Base-by-base conservation (phyloP, 2,329 filamentous ascomycete genomes). In the Ilyonectria mors-panacis region DNA sequence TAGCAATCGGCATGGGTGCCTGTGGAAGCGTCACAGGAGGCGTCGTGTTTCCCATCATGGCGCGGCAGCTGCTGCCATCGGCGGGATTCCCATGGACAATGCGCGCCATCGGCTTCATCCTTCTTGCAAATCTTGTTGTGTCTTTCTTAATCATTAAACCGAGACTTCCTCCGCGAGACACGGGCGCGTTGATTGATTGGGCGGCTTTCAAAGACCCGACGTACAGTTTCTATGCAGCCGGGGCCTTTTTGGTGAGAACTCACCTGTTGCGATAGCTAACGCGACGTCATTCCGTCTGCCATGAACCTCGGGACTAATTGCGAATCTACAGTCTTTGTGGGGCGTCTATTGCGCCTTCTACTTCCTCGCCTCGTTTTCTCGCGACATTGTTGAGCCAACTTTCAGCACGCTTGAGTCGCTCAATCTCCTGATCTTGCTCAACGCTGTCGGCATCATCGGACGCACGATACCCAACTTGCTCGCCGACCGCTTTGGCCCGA, bases 1-100 rank as follows among this genome's bases (percentile, higher is more conserved):
- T 91, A 3, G 88, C 86, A 6, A 85, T 89, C 50, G 88, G 88
- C 1, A 75, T 90, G 4, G 85, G 86, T 2, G 86, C 88, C 2
- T 85, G 84, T 2, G 89, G 89, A 3, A 86, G 83, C 50, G 85
- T 84, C 13, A 81, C 87, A 12, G 86, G 86, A 6, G 85, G 86
- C 17, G 76, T 88, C 28, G 76, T 87, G 17, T 88, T 86, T 59
- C 86, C 87, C 28, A 86, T 35, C 13, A 42, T 42, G 37, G 53
- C 53, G 19, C 35, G 37, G 6, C 53, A 42, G 19, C 6, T 56
- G 5, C 23, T 56, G 17, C 53, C 53, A 17, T 13, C 30, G n/a
- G 35, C 28, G 10, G 51, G 51, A 15, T 55, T 55, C n/a, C 19
- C 19, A 4, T 55, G 51, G 51, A 35, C 51, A 17, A 26, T 23